A percentile compares a stretch with the other conserved stretches of the same genome.
These are phyloP conservation scores for Cordyceps pruinosa DNA, from an alignment of 2,329 filamentous ascomycete genomes.

Conservation along the genomic window DNA sequence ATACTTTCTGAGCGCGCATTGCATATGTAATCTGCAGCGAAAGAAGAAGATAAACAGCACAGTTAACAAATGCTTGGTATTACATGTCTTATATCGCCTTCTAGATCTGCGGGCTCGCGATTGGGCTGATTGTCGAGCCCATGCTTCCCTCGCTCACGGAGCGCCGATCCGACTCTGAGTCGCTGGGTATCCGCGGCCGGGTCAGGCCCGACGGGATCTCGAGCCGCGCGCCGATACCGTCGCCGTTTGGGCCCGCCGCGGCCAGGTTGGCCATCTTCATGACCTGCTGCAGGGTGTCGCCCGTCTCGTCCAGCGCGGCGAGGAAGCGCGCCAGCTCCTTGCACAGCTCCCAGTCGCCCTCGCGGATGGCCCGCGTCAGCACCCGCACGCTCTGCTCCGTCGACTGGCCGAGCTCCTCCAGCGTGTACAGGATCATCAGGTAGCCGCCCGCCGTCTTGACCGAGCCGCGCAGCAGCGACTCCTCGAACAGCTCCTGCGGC, in stretches of 20 bases:
- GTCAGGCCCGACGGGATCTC: conserved; percentile 25
- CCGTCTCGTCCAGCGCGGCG: conserved; percentile 82
- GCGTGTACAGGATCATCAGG: conserved; percentile 85
- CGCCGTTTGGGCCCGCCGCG: conserved; percentile 12
- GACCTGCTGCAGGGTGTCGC: conserved; percentile 68
- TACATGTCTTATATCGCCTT: not conserved
- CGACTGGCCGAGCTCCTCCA: conserved; percentile 61
- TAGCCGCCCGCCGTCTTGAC: conserved; percentile 96
- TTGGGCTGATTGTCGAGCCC: conserved; percentile 29
- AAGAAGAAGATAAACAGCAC: not conserved
- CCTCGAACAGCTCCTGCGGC: conserved; percentile 86
- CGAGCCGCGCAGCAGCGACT: conserved; percentile 75
- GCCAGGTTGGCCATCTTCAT: conserved; percentile 52
- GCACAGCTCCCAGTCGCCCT: conserved; percentile 91
- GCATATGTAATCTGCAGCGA: not conserved
- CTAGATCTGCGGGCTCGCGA: conserved; percentile 10
- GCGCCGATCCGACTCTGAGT: conserved; percentile 30
- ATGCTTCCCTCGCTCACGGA: conserved; percentile 34
- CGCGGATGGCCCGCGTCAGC: conserved; percentile 70
- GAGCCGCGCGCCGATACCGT: conserved; percentile 17
- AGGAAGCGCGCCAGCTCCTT: conserved; percentile 93
- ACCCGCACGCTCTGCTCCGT: conserved; percentile 75
- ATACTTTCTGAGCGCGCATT: conserved; percentile 2
- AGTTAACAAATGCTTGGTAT: not conserved
- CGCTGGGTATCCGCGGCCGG: conserved; percentile 27